Conservation (phyloP, 768 basidiomycete genomes). For the Pulveroboletus ravenelii region DNA sequence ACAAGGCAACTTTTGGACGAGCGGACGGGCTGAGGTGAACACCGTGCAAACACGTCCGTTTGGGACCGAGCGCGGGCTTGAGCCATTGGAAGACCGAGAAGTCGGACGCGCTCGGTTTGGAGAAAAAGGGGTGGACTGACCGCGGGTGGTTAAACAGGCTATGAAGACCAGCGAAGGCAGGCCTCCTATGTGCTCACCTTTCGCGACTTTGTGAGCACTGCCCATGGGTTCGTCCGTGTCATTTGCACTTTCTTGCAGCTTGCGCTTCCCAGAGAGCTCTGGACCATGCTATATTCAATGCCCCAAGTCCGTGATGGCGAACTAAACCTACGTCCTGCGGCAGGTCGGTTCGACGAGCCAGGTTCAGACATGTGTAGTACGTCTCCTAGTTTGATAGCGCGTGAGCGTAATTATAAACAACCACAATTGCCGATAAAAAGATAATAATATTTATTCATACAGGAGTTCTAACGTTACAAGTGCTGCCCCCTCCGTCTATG, state of each 20-base stretch:
- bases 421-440: slow-evolving; percentile 11
- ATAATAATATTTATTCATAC: slow-evolving; percentile 12
- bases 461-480: slow-evolving; percentile 14
- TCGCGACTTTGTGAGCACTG: slow-evolving; percentile 19
- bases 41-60: slow-evolving; percentile 35
- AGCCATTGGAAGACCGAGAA: slow-evolving; percentile 29
- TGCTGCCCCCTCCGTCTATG: slow-evolving; percentile 8
- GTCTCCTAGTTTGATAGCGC: too few relatives aligned
- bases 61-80: slow-evolving; percentile 33
- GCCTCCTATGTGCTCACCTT: slow-evolving; percentile 16
- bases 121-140: slow-evolving; percentile 44
- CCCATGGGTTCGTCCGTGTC: slow-evolving; percentile 14
- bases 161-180: not conserved
- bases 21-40: slow-evolving; percentile 30
- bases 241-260: slow-evolving; percentile 10
- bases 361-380: slow-evolving; percentile 9
- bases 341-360: slow-evolving; percentile 7
- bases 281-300: not conserved
- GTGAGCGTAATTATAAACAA: not conserved
- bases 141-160: not conserved
- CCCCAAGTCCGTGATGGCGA: not conserved
- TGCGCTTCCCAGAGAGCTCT: slow-evolving; percentile 19
- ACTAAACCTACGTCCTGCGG: slow-evolving; percentile 10
- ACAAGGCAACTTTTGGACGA: slow-evolving; percentile 62
- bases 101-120: slow-evolving; percentile 18